Base-by-base conservation (phyloP, 2,329 filamentous ascomycete genomes). In the Pezicula carpinea region DNA sequence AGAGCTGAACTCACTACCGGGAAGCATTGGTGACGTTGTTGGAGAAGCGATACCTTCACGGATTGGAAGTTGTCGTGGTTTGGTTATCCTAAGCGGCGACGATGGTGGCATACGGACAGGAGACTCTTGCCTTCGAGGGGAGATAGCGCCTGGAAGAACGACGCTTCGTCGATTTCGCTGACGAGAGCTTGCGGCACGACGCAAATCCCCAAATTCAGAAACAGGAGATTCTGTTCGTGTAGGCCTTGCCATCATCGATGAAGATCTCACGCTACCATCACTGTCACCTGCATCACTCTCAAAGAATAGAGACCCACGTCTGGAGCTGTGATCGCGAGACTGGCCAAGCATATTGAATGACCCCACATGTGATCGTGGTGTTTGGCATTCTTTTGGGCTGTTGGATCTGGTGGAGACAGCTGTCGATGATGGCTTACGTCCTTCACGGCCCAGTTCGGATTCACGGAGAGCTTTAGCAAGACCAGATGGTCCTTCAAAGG, bases 331-430 rank as follows among this genome's bases (percentile, higher is more conserved):
- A 65, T 65, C 46, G 34, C 73, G 76, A 43, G 77, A 70, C 46
- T 79, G 80, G 6, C 76, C 73, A 4, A 84, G 67, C 14, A 85
- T 69, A 53, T 72, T 79, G 43, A 73, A 61, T 7, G 73, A 70
- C 22, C 79, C 80, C 39, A 79, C 82, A 59, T 92, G 84, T 0
- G 92, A 97, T 53, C 89, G 84, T 10, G 93, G 93, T 3, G 93
- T 99, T 10, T 88, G 87, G 51, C 89, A 93, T 66, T 95, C 91
- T 64, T 83, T 83, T 0, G 93, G 93, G 63, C 93, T 99, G 63
- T 82, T 93, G 3, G 93, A 95, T 53, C 88, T 79, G 1, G 88
- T 92, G 22, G 82, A 81, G 19, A 87, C 72, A 52, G 84, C 69
- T 32, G 52, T 40, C 50, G 86, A 82, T 44, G 84, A 83, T 17